Evolutionary conservation across 1,284 basidiomycete genomes (phyloP), one percentile per base, ranked within the genome.

Genomic region (Exsudoporus floridanus): DNA sequence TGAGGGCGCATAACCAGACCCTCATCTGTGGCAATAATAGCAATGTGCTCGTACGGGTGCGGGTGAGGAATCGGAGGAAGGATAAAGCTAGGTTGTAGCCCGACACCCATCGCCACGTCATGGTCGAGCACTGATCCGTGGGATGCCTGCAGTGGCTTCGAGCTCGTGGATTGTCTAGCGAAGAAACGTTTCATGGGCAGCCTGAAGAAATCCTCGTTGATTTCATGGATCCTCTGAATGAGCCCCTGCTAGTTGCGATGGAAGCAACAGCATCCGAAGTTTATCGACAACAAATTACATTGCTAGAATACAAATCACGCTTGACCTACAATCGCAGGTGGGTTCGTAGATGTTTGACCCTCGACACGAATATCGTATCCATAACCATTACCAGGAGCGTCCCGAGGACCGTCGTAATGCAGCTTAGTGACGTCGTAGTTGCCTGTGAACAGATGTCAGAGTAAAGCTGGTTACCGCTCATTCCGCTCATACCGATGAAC

Each of bases 321-420:
- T 44, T 52, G 58, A 27, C 56, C 53, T n/a, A 49, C 53, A 36
- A 56, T 50, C n/a, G 33, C 54, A 40, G 60, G 60, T 7, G 54
- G 48, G 52, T 68, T 56, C 38, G 57, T 36, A 25, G 60, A 57
- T 7, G 54, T 70, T 40, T 60, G 65, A 42, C 69, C 65, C 49
- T 64, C 55, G 5, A 81, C 77, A 50, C 90, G 87, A 54, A 86
- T 61, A 49, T 86, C 84, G 62, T 92, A 92, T 21, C 87, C 90
- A 70, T 92, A 92, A 30, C 85, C 87, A 60, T 73, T 72, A 21
- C 86, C 86, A 39, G 78, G 76, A 45, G 80, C 77, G 56, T 84
- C 73, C 30, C 83, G 85, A 39, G 86, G 84, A n/a, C 90, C 90
- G 23, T 92, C 86, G 73, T 91, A 91, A 65, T 92, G 89, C 77